These are phyloP conservation scores for Lactarius indigo DNA, from an alignment of 768 basidiomycete genomes.

Conservation along the genomic window DNA sequence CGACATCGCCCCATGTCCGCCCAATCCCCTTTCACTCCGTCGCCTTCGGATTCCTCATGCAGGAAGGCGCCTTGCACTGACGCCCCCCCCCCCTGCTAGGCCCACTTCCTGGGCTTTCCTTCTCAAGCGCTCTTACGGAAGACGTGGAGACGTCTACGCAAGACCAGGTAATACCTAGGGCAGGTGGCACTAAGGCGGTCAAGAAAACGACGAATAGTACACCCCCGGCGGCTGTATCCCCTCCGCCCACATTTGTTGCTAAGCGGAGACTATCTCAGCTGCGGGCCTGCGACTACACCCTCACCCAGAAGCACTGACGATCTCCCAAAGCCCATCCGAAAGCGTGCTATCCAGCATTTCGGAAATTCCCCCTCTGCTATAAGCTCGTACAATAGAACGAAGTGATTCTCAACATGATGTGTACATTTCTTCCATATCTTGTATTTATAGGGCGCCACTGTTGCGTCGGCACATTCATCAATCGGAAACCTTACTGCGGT, in stretches of 20 bases:
- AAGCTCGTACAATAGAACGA: neutral
- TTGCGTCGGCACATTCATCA: neutral
- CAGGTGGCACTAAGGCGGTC: no score
- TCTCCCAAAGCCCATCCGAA: neutral
- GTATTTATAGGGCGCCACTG: no score
- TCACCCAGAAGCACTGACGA: neutral
- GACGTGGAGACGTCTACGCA: no score
- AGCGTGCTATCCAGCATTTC: neutral
- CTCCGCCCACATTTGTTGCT: neutral
- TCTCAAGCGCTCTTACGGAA: no score
- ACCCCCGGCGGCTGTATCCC: neutral
- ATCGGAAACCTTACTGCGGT: neutral
- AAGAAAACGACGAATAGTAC: neutral
- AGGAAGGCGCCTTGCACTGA: neutral
- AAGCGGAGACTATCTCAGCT: neutral
- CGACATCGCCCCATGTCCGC: neutral
- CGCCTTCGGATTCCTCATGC: neutral
- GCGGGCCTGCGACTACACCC: no score
- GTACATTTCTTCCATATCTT: neutral
- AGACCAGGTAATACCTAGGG: no score
- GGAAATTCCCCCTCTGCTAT: neutral
- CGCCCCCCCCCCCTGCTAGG: no score
- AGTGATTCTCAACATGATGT: neutral
- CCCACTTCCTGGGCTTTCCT: no score
- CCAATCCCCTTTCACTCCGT: neutral